Base-by-base conservation (phyloP, 768 basidiomycete genomes). In the Boletellus sp. region DNA sequence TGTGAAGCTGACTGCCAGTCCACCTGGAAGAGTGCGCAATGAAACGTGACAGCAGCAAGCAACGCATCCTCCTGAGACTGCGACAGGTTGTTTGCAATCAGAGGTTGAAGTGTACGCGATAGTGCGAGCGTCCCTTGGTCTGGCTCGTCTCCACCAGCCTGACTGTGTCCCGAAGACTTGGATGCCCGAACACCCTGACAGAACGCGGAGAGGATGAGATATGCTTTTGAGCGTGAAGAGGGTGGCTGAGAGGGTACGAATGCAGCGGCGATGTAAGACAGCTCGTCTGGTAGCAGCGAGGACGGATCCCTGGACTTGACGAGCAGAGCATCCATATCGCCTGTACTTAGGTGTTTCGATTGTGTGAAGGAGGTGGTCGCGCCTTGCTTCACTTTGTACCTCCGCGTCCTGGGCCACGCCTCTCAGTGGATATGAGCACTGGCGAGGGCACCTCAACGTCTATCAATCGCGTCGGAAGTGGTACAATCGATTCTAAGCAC, bases 11-110 rank as follows among this genome's bases (percentile, higher is more conserved):
- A 71, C 45, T 76, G 70, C 68, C 82, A 78, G 56, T 91, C 89
- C n/a, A 92, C 81, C 63, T 92, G 89, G 60, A 92, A 90, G 17
- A 94, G 71, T 1, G 88, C 89, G n/a, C 78, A 72, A 42, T 93
- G 73, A 64, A 91, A 85, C 1, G 81, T 76, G 34, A 87, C 67
- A 11, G 81, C 83, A 13, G 72, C 67, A 16, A 85, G 68, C 23
- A 82, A 66, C 8, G 23, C 56, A 32, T 74, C 72, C 63, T 87
- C 83, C 17, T 79, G 72, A 3, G 78, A 75, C 39, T 84, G 83
- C 31, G 77, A 70, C 10, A 92, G 72, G 37, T 73, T 72, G 12
- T 72, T 65, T 8, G 76, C 56, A 31, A 87, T 64, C 0, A 72
- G 59, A 24, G 79, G 76, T 20, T 76, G 70, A 55, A 92, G 81